Conservation (phyloP, 176 grass and related monocot species). For the Aegilops bicornis region DNA sequence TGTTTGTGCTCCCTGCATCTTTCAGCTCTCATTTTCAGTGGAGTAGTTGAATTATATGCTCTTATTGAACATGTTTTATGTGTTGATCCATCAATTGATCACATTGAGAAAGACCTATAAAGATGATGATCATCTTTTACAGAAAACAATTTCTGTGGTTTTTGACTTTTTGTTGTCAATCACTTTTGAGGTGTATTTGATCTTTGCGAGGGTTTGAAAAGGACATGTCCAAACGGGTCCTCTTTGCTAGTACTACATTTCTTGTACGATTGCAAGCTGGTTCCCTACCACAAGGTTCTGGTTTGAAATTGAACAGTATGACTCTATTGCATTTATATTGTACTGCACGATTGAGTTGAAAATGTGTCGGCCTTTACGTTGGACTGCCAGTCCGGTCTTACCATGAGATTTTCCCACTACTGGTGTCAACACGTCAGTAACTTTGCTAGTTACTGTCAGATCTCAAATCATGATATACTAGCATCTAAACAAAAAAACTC, state of each 20-base stretch:
- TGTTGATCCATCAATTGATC: neutral
- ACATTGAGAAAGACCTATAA: constrained; percentile 8
- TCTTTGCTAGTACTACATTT: neutral
- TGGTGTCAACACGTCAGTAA: neutral
- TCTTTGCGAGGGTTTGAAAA: neutral
- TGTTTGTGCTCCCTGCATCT: constrained; percentile 25
- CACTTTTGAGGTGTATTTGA: constrained; percentile 7
- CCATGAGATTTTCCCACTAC: neutral
- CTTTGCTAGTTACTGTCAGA: neutral
- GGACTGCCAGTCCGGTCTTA: neutral
- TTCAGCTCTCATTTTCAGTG: constrained; percentile 34
- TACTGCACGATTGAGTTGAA: neutral
- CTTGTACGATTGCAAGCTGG: neutral
- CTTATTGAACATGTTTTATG: neutral
- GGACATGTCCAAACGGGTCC: neutral
- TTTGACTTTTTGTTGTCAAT: neutral
- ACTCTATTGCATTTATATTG: too few relatives aligned
- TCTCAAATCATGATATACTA: neutral
- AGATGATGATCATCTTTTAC: neutral
- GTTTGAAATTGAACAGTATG: neutral
- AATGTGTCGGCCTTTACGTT: too few relatives aligned
- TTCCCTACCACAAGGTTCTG: neutral
- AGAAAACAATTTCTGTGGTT: neutral
- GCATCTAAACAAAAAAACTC: neutral
- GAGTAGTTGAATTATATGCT: constrained; percentile 18